phyloP scores from a whole-genome alignment of 2,329 filamentous ascomycete genomes.

The Curvularia lunata region DNA sequence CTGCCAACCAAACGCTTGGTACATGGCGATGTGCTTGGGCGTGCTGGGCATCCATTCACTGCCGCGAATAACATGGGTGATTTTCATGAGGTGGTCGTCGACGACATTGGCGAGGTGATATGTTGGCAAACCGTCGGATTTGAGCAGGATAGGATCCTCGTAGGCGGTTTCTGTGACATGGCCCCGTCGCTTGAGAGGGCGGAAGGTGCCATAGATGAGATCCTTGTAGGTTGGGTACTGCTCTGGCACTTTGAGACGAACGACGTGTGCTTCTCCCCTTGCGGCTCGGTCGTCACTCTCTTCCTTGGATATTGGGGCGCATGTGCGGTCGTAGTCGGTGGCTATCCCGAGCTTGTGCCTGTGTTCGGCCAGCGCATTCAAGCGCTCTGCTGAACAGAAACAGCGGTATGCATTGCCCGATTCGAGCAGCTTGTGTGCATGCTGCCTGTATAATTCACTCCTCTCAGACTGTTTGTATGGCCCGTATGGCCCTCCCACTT shows the following conservation, averaged over 20 bases:
- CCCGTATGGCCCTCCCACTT: constrained; percentile 78
- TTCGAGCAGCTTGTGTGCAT: constrained; percentile 72
- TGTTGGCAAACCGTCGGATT: constrained; percentile 89
- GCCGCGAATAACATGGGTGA: constrained; percentile 93
- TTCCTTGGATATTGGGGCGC: constrained; percentile 67
- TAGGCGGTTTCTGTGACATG: constrained; percentile 55
- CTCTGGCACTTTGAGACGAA: constrained; percentile 73
- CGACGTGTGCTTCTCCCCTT: constrained; percentile 72
- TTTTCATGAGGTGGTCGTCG: constrained; percentile 93
- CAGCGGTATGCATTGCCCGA: constrained; percentile 85
- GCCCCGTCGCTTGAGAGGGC: constrained; percentile 46
- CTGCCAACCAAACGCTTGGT: constrained; percentile 57
- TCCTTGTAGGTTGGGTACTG: constrained; percentile 72
- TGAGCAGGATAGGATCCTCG: constrained; percentile 89
- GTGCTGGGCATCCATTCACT: constrained; percentile 98
- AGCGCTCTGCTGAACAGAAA: constrained; percentile 79
- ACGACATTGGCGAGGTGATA: constrained; percentile 98
- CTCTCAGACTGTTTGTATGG: constrained; percentile 91
- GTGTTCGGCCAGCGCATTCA: constrained; percentile 70
- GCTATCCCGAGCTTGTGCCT: constrained; percentile 65
- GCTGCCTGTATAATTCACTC: constrained; percentile 71
- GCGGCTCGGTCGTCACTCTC: constrained; percentile 75
- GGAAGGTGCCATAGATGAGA: constrained; percentile 72
- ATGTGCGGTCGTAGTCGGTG: constrained; percentile 74
- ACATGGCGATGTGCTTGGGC: constrained; percentile 71